Conservation (phyloP, 2,329 filamentous ascomycete species). For the Hypoxylon sp. region DNA sequence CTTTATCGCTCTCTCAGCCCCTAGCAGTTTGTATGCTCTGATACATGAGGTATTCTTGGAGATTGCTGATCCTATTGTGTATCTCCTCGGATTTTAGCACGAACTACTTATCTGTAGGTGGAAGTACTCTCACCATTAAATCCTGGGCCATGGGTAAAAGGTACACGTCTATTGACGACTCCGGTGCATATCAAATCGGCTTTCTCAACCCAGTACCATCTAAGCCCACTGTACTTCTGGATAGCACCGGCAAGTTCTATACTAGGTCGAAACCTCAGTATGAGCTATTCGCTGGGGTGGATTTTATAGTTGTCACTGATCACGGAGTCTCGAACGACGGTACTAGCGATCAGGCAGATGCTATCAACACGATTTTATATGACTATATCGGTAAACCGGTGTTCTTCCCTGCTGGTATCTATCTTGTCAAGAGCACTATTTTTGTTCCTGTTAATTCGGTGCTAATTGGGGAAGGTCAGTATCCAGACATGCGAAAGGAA, state of each 20-base stretch:
- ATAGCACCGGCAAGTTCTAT: slow-evolving; percentile 43
- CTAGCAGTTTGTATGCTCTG: too few species aligned
- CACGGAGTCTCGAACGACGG: slow-evolving; percentile 44
- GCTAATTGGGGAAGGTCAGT: too few species aligned
- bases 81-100: too few species aligned
- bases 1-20: too few species aligned
- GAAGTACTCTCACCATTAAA: neutral
- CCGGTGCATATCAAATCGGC: slow-evolving; percentile 57
- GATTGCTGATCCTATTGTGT: too few species aligned
- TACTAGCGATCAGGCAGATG: slow-evolving; percentile 46
- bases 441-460: too few species aligned
- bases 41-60: too few species aligned
- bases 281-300: neutral
- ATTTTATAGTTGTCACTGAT: slow-evolving; percentile 25
- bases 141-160: neutral
- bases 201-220: slow-evolving; percentile 1
- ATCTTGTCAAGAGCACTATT: slow-evolving; percentile 35
- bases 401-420: slow-evolving; percentile 49
- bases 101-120: too few species aligned
- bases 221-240: slow-evolving; percentile 33
- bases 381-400: slow-evolving; percentile 12
- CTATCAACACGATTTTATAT: slow-evolving; percentile 45
- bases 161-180: neutral
- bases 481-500: too few species aligned
- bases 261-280: slow-evolving; percentile 55